phyloP scores from a whole-genome alignment of 192 early-diverging fungal species.

The Cladochytrium replicatum region DNA sequence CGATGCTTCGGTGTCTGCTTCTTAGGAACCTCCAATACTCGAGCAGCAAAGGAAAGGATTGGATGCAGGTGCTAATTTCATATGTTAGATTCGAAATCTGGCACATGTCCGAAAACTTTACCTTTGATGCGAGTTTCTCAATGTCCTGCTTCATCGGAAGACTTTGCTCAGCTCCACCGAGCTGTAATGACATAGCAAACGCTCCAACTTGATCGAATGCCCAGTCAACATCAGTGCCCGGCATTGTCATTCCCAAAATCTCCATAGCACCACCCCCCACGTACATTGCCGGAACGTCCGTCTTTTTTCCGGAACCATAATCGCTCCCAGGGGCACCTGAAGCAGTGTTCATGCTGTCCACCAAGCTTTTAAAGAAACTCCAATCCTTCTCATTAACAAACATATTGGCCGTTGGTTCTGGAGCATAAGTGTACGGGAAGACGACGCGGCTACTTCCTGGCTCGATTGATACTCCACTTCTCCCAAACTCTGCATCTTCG shows the following conservation, averaged over 20 bases:
- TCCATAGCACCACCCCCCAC: slow-evolving; percentile 5
- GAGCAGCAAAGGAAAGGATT: slow-evolving; percentile 1
- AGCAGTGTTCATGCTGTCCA: too few species aligned
- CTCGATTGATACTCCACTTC: too few species aligned
- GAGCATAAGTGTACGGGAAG: slow-evolving; percentile 16
- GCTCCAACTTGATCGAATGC: slow-evolving; percentile 12
- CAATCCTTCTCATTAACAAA: neutral
- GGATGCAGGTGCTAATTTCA: slow-evolving; percentile 9
- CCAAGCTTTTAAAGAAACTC: too few species aligned
- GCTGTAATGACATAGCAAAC: slow-evolving; percentile 7
- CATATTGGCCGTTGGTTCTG: neutral
- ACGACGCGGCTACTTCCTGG: neutral
- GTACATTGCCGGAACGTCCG: neutral
- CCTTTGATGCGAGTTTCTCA: too few species aligned
- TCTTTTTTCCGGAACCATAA: too few species aligned
- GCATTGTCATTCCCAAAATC: neutral
- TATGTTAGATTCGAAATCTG: too few species aligned
- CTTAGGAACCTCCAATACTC: neutral
- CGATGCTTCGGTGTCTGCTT: slow-evolving; percentile 6
- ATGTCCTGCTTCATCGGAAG: neutral
- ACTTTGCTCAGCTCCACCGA: neutral
- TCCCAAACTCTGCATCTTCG: too few species aligned
- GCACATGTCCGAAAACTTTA: too few species aligned
- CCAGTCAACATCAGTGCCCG: slow-evolving; percentile 19
- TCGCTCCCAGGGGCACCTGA: neutral